Evolutionary conservation across 441 rosid species (phyloP), one percentile per base, ranked within the genome.

Genomic region (Eutrema salsugineum): DNA sequence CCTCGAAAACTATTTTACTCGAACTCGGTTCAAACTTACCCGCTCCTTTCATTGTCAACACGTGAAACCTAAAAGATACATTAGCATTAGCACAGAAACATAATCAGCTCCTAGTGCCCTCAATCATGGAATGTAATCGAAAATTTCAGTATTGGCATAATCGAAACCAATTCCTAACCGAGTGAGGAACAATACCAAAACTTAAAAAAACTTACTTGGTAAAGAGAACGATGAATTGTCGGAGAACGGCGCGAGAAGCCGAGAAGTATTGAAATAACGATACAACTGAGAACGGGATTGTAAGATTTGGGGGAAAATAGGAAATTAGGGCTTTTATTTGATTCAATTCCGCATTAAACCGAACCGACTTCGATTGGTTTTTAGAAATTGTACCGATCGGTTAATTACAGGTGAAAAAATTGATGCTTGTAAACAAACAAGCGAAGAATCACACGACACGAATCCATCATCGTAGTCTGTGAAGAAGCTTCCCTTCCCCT

Each of bases 1-100:
- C 82, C 48, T 77, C 77, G 8, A 83, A 79, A 33, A 74, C 76
- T 39, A 46, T 70, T 76, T 77, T 83, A 76, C 81, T 78, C 10
- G 84, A 70, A 69, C 73, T 72, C 51, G n/a, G 24, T 49, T 64
- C 48, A 62, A 49, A 49, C 44, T 66, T 46, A 65, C 55, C 36
- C 69, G 6, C 36, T 70, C 55, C 62, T 30, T 49, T 77, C 77
- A 77, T 54, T 76, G 15, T 49, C 49, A 4, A 49, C 11, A 36
- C 50, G 11, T 27, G 22, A 47, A 61, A 61, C 59, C 65, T 63
- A 39, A 57, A 46, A 43, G 11, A 62, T 15, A 62, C 0, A 28
- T 24, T 24, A 20, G 22, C 22, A 20, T 20, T 20, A 38, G 16
- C 51, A 54, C 33, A 54, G 8, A 50, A 24, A 38, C 39, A 6